Evolutionary conservation across 2,329 filamentous ascomycete genomes (phyloP).

Genomic region (Amphichorda felina): DNA sequence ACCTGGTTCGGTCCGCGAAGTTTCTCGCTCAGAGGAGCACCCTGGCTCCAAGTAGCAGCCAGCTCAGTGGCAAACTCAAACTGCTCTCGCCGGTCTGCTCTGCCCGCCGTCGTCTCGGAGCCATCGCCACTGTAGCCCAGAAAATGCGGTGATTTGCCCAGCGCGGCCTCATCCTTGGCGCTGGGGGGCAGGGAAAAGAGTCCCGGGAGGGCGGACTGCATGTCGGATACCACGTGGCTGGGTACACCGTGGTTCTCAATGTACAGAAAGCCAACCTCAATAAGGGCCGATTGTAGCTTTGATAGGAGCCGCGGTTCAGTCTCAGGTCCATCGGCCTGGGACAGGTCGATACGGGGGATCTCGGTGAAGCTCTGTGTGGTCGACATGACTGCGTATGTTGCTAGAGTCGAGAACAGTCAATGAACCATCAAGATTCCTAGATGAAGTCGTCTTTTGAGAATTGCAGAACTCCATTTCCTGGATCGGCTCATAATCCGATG

Average conservation of each 20-base stretch:
- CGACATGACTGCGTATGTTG: constrained; percentile 1
- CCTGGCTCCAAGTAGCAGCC: constrained; percentile 17
- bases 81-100: constrained; percentile 41
- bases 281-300: constrained; percentile 32
- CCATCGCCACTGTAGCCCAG: constrained; percentile 45
- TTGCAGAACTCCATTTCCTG: no score
- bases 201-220: constrained; percentile 25
- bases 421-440: no score
- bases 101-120: constrained; percentile 41
- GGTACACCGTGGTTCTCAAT: constrained; percentile 36
- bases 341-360: constrained; percentile 38
- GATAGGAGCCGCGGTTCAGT: constrained; percentile 21
- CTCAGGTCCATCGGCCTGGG: constrained; percentile 20
- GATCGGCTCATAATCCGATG: no score
- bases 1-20: constrained; percentile 38
- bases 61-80: constrained; percentile 49
- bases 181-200: constrained; percentile 27
- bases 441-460: no score
- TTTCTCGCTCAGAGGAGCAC: constrained; percentile 24
- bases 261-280: constrained; percentile 41
- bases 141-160: constrained; percentile 46
- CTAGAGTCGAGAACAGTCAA: no score
- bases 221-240: constrained; percentile 15
- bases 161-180: constrained; percentile 26
- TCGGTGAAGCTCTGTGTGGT: constrained; percentile 15